Percentiles rank a stretch among this genome's conserved stretches.
These are phyloP conservation scores for Calocybe indica DNA, from an alignment of 768 basidiomycete species.

Conservation along the genomic window DNA sequence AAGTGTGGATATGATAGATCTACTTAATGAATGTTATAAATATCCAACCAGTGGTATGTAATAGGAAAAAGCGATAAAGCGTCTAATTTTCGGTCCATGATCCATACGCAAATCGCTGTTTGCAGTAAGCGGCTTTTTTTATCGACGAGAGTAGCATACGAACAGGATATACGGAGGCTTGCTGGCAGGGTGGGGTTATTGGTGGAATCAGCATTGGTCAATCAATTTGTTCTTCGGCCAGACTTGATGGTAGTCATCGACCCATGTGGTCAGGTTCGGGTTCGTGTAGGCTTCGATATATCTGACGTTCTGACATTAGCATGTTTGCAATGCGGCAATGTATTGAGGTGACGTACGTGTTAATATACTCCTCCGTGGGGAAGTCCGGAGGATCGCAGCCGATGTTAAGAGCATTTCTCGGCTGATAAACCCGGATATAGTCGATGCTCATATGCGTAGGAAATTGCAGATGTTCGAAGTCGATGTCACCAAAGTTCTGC, in stretches of 20 bases:
- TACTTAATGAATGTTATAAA: too few relatives aligned
- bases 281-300: slow-evolving; percentile 70
- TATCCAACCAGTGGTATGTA: too few relatives aligned
- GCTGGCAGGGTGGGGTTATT: too few relatives aligned
- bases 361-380: slow-evolving; percentile 72
- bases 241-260: slow-evolving; percentile 41
- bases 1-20: too few relatives aligned
- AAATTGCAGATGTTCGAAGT: slow-evolving; percentile 63
- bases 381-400: slow-evolving; percentile 65
- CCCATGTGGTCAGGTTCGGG: slow-evolving; percentile 53
- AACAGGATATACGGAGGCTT: background rate
- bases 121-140: too few relatives aligned
- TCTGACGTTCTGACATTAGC: slow-evolving; percentile 15
- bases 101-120: too few relatives aligned
- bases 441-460: slow-evolving; percentile 49
- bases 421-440: slow-evolving; percentile 69
- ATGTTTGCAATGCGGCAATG: background rate
- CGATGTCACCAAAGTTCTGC: slow-evolving; percentile 65
- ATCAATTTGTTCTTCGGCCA: slow-evolving; percentile 57
- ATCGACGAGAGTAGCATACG: too few relatives aligned
- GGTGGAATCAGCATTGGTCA: slow-evolving; percentile 23
- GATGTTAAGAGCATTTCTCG: slow-evolving; percentile 51
- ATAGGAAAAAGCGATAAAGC: too few relatives aligned
- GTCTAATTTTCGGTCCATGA: too few relatives aligned
- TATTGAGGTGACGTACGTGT: slow-evolving; percentile 31